These are phyloP conservation scores for Fusarium hostae DNA, from an alignment of 2,329 filamentous ascomycete genomes.

Conservation along the genomic window DNA sequence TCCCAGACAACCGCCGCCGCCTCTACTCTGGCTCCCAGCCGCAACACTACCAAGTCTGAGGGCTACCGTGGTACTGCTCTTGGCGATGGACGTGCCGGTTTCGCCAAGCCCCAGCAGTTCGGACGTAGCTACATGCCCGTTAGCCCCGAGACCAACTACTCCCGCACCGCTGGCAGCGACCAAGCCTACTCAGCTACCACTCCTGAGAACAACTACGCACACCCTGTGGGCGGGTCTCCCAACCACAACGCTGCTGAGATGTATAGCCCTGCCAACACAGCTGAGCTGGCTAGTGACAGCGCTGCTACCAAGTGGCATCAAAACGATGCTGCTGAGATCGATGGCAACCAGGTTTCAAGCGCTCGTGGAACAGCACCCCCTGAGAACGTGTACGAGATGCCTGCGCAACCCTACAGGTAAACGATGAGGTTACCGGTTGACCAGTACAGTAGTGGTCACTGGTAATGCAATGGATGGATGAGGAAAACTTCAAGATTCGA, in stretches of 20 bases:
- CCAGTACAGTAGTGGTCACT: background rate
- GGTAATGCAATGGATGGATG: conserved; percentile 12
- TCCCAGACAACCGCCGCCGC: conserved; percentile 43
- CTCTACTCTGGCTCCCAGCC: conserved; percentile 43
- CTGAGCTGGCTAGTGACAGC: conserved; percentile 50
- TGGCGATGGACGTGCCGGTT: conserved; percentile 53
- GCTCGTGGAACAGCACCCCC: conserved; percentile 41
- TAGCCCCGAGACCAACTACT: conserved; percentile 40
- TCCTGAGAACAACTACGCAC: conserved; percentile 41
- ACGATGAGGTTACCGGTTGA: background rate
- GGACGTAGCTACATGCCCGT: conserved; percentile 47
- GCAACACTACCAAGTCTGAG: conserved; percentile 45
- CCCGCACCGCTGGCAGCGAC: conserved; percentile 29
- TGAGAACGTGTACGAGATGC: conserved; percentile 57
- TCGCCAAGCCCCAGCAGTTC: conserved; percentile 52
- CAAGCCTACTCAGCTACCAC: conserved; percentile 30
- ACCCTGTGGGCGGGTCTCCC: conserved; percentile 33
- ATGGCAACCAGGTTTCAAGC: conserved; percentile 49
- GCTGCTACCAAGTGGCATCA: conserved; percentile 50
- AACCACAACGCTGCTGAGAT: conserved; percentile 40
- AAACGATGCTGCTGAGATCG: conserved; percentile 53
- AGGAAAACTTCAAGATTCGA: conserved; percentile 27
- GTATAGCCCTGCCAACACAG: conserved; percentile 41
- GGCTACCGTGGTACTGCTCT: conserved; percentile 55
- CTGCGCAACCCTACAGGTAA: conserved; percentile 52